Base-by-base conservation (phyloP, 2,329 filamentous ascomycete genomes). In the Fusarium lateritium region DNA sequence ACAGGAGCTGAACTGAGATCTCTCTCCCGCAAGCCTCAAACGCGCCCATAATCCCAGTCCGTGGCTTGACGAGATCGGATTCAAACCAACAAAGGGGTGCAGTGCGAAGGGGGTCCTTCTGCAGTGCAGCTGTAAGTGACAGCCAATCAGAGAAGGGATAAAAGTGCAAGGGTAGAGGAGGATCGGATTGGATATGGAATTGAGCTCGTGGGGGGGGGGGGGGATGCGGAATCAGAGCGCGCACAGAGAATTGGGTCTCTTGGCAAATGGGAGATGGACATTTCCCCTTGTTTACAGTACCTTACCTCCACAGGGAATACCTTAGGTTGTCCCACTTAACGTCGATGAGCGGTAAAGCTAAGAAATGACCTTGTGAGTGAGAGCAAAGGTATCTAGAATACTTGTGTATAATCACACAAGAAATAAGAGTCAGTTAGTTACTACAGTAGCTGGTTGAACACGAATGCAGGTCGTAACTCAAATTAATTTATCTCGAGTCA, bases 41-140 rank as follows among this genome's bases (percentile, higher is more conserved):
- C 28, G 28, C 11, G 21, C 21, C 54, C 39, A 14, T 10, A 44
- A 62, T 62, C 58, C 43, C 43, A 38, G 53, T 47, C 39, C 39
- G 53, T 65, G 53, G 60, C 60, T 65, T 65, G 45, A 46, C 43
- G 34, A 59, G 45, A 65, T 65, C 53, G 21, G 49, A 33, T 36
- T 52, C 50, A 14, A 34, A 46, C 45, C 45, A 65, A 59, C 60
- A 64, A 56, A 50, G 39, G 46, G 62, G 53, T 58, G 21, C 33
- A 44, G 36, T n/a, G n/a, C 49, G 31, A 33, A 33, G 38, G 57
- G 55, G 52, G 19, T 19, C 7, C 43, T 6, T 22, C 31, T 42
- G n/a, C 45, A 43, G 28, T 58, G 33, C 42, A 49, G 31, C 33
- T 63, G 60, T 33, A 13, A 63, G 19, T 24, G 53, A 51, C 43